These are phyloP conservation scores for Hibiscus tridactylites DNA, from an alignment of 345 rosid genomes.

Conservation along the genomic window DNA sequence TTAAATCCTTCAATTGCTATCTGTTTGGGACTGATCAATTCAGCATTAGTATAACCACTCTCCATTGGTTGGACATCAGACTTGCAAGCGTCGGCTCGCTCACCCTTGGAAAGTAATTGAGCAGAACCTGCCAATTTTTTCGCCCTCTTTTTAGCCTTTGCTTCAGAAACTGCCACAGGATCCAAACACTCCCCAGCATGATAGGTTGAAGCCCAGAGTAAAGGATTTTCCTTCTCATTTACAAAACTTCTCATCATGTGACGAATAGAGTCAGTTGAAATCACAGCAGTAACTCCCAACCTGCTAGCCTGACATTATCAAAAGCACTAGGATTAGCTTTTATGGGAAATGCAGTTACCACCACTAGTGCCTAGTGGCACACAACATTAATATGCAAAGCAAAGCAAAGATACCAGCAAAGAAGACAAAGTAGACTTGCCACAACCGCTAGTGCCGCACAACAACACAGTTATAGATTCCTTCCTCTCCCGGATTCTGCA, in stretches of 20 bases:
- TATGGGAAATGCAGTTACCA: not conserved
- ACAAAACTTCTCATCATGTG: conserved; percentile 47
- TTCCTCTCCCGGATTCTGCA: conserved; percentile 96
- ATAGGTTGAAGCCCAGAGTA: too few species aligned
- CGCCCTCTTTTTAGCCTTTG: conserved; percentile 69
- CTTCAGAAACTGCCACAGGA: conserved; percentile 65
- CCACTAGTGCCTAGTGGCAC: not conserved
- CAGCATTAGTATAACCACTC: conserved; percentile 28
- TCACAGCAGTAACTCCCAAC: conserved; percentile 82
- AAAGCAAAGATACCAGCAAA: conserved; percentile 57
- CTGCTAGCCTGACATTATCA: conserved; percentile 41
- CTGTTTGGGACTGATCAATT: conserved; percentile 60
- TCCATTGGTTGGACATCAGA: conserved; percentile 30
- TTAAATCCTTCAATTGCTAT: conserved; percentile 79
- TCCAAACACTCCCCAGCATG: too few species aligned
- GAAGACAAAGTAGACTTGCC: conserved; percentile 98
- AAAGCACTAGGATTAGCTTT: not conserved
- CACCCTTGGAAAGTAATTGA: conserved; percentile 35
- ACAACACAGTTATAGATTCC: conserved; percentile 86
- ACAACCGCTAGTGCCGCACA: conserved; percentile 99
- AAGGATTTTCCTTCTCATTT: too few species aligned
- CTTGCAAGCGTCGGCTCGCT: conserved; percentile 33
- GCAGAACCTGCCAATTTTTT: conserved; percentile 47
- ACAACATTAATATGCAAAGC: conserved; percentile 5
- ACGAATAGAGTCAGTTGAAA: conserved; percentile 90